Conservation (phyloP, 1,284 basidiomycete genomes). For the Moesziomyces antarcticus region DNA sequence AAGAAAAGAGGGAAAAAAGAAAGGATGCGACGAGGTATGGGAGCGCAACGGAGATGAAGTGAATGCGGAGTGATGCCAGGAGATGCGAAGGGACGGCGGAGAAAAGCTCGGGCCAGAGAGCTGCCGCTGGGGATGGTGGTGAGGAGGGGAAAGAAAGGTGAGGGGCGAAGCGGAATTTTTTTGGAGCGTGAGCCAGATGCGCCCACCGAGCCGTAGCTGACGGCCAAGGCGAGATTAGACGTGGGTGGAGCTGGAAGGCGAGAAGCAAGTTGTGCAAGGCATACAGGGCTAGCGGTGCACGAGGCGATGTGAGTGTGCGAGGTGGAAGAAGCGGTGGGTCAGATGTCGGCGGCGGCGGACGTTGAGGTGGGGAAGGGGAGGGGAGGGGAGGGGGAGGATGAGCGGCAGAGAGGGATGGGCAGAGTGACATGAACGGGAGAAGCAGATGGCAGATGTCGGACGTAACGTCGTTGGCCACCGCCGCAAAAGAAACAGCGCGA, state of each 20-base stretch:
- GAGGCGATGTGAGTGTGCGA: too few relatives aligned
- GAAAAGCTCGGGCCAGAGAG: background rate
- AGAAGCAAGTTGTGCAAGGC: too few relatives aligned
- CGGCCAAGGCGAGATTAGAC: too few relatives aligned
- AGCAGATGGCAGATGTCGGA: too few relatives aligned
- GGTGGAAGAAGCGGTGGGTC: background rate
- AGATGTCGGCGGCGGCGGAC: background rate
- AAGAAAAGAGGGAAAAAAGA: background rate
- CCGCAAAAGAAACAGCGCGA: too few relatives aligned
- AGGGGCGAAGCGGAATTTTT: too few relatives aligned
- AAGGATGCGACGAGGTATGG: background rate
- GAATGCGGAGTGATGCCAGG: background rate
- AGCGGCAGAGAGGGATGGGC: background rate
- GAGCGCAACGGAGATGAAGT: background rate
- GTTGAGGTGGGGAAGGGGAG: constrained; percentile 3
- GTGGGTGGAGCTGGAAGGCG: too few relatives aligned
- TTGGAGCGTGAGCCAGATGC: too few relatives aligned
- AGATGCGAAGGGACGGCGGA: too few relatives aligned
- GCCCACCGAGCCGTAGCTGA: too few relatives aligned
- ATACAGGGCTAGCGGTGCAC: too few relatives aligned
- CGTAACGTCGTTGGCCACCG: background rate
- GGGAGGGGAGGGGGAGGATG: background rate
- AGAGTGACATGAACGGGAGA: background rate
- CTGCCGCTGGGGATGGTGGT: background rate
- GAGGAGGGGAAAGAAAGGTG: background rate